Percentiles rank a stretch among this genome's conserved stretches.
Evolutionary conservation across 2,329 filamentous ascomycete species (phyloP).

Genomic region (Ramularia endophylla): DNA sequence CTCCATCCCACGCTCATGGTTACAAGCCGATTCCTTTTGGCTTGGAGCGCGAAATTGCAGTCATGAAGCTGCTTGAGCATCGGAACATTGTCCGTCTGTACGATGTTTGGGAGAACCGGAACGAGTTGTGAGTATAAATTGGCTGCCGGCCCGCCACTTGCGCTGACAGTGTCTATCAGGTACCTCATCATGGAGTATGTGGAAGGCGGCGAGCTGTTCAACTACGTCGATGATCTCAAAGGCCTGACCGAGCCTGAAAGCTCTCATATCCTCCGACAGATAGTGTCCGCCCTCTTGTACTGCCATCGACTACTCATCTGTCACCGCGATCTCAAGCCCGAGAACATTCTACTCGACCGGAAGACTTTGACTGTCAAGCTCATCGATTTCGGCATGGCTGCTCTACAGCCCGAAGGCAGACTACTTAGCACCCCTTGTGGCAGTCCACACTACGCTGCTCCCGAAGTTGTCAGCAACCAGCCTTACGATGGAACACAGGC

Average conservation of each 20-base stretch:
- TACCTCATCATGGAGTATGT: constrained; percentile 95
- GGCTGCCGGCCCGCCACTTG: not conserved
- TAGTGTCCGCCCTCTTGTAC: constrained; percentile 86
- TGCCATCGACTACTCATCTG: constrained; percentile 94
- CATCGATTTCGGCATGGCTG: constrained; percentile 97
- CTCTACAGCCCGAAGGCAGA: constrained; percentile 73
- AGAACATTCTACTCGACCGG: constrained; percentile 84
- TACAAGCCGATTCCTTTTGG: constrained; percentile 58
- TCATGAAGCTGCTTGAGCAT: constrained; percentile 94
- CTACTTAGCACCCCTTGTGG: constrained; percentile 86
- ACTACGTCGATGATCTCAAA: constrained; percentile 70
- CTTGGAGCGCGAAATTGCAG: constrained; percentile 90
- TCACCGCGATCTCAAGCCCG: constrained; percentile 92
- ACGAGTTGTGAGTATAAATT: constrained; percentile 71
- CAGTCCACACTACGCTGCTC: constrained; percentile 93
- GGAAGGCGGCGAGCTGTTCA: constrained; percentile 76
- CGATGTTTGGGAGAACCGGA: constrained; percentile 96
- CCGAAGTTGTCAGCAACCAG: constrained; percentile 73
- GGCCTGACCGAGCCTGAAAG: constrained; percentile 73
- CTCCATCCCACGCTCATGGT: constrained; percentile 17
- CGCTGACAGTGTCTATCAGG: constrained; percentile 44
- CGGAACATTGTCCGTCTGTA: constrained; percentile 90
- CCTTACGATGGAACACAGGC: constrained; percentile 79
- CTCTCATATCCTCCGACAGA: constrained; percentile 83
- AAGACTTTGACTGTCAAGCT: constrained; percentile 74